phyloP scores from a whole-genome alignment of 495 filamentous ascomycete genomes.

The Aspergillus ostianus region DNA sequence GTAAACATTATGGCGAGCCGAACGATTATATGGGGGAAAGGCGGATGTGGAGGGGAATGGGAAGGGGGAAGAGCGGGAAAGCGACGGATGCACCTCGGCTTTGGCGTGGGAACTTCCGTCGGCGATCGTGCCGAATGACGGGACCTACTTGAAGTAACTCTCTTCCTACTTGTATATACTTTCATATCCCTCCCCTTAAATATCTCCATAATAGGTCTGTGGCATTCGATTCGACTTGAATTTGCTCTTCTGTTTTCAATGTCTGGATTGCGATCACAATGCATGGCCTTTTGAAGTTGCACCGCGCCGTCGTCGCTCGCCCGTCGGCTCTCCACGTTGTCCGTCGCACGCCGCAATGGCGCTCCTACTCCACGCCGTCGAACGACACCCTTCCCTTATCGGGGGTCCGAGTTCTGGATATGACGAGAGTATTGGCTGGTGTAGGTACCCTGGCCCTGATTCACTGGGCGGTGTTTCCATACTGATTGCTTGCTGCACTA shows the following conservation, averaged over 20 bases:
- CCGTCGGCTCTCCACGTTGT: constrained; percentile 16
- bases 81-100: constrained; percentile 26
- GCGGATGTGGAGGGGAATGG: constrained; percentile 9
- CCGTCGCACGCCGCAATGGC: constrained; percentile 27
- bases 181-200: no score
- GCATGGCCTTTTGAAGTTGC: constrained; percentile 27
- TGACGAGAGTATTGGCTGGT: constrained; percentile 94
- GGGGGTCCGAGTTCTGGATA: constrained; percentile 86
- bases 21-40: constrained; percentile 15
- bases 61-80: constrained; percentile 18
- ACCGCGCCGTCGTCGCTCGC: constrained; percentile 23
- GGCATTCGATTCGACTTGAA: neutral
- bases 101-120: constrained; percentile 30
- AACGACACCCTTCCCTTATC: constrained; percentile 64
- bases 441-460: constrained; percentile 52
- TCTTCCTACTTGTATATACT: neutral
- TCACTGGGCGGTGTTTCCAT: constrained; percentile 9
- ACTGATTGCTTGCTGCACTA: constrained; percentile 17
- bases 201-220: neutral
- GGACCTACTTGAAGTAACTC: neutral
- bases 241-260: neutral
- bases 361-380: constrained; percentile 32
- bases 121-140: constrained; percentile 15
- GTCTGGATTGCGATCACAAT: constrained; percentile 16
- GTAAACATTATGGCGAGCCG: constrained; percentile 75